Conservation (phyloP, 176 grass and related monocot species). For the Carex myosuroides region DNA sequence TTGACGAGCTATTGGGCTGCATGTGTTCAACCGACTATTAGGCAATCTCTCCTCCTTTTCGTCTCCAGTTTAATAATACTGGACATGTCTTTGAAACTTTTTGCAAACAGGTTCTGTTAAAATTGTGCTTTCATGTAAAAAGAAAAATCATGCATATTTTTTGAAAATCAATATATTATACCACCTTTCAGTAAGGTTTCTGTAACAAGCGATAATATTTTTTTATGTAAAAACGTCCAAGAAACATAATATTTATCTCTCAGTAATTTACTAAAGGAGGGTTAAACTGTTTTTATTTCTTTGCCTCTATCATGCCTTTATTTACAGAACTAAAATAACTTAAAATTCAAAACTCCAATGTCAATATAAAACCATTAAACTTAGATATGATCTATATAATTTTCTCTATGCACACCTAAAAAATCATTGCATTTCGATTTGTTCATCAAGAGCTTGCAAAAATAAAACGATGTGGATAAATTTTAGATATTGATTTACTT, state of each 20-base stretch:
- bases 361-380: too few species aligned
- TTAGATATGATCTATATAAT: too few species aligned
- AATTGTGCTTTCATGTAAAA: not conserved
- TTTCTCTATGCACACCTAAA: too few species aligned
- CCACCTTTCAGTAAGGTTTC: not conserved
- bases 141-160: not conserved
- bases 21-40: conserved; percentile 7
- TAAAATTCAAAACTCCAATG: too few species aligned
- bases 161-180: not conserved
- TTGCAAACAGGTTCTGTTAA: not conserved
- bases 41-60: not conserved
- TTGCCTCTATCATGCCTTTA: too few species aligned
- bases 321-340: too few species aligned
- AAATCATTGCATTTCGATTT: too few species aligned
- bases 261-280: not conserved
- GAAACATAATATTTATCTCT: not conserved
- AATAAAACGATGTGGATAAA: too few species aligned
- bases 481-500: too few species aligned
- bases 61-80: not conserved
- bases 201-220: not conserved
- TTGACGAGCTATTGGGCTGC: conserved; percentile 4
- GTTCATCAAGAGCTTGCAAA: too few species aligned
- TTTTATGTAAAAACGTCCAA: too few species aligned
- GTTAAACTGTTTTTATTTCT: too few species aligned
- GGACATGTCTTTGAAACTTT: not conserved